Conservation (phyloP, 345 rosid species). For the Heritiera fomes region DNA sequence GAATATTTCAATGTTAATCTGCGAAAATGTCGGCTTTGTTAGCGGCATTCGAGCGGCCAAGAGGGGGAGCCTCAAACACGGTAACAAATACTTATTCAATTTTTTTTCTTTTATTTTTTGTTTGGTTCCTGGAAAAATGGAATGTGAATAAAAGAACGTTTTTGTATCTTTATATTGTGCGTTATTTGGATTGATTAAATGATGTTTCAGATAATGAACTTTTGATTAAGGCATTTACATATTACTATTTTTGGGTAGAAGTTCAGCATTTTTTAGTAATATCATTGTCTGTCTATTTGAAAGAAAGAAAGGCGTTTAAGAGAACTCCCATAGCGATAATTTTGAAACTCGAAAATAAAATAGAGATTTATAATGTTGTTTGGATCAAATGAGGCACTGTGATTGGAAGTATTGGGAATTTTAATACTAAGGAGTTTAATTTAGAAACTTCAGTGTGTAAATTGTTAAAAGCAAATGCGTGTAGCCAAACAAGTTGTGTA, state of each 20-base stretch:
- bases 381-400: background rate
- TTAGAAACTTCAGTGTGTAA: background rate
- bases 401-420: background rate
- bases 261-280: background rate
- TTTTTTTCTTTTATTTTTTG: slow-evolving; percentile 9
- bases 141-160: background rate
- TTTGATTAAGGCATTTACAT: background rate
- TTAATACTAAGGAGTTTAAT: background rate
- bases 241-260: background rate
- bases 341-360: background rate
- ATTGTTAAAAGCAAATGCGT: background rate
- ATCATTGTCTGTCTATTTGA: background rate
- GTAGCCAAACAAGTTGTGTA: background rate
- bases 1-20: slow-evolving; percentile 26
- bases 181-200: background rate
- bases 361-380: background rate
- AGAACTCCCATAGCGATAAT: background rate
- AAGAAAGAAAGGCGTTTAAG: background rate
- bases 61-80: slow-evolving; percentile 69
- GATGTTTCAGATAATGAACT: background rate
- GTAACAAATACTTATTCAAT: slow-evolving; percentile 33
- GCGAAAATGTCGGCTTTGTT: slow-evolving; percentile 75
- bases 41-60: slow-evolving; percentile 84
- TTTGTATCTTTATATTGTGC: slow-evolving; percentile 4
- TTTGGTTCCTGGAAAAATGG: slow-evolving; percentile 20